Evolutionary conservation across 2,329 filamentous ascomycete species (phyloP).

Genomic region (Cladosporium sp.): DNA sequence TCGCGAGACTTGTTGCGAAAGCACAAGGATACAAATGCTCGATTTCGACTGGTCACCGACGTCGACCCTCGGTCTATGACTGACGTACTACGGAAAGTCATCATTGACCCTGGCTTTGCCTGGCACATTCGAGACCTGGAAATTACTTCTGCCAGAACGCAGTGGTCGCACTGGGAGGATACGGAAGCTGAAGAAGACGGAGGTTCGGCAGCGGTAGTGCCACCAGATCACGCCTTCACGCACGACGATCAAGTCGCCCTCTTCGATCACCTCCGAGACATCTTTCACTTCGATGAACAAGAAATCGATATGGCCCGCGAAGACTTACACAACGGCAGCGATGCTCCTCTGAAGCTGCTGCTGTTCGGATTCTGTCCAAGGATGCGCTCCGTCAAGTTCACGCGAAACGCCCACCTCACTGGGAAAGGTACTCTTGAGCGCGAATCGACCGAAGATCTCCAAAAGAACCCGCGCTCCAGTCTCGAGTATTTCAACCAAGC

Average conservation of each 20-base stretch:
- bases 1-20: background rate
- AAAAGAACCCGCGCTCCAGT: background rate
- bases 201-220: background rate
- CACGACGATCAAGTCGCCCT: background rate
- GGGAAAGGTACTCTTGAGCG: background rate
- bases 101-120: background rate
- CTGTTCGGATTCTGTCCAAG: background rate
- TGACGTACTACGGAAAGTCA: background rate
- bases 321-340: background rate
- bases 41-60: background rate
- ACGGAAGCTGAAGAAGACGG: background rate
- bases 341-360: background rate
- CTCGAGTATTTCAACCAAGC: background rate
- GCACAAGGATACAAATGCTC: background rate
- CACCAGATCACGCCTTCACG: background rate
- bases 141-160: background rate
- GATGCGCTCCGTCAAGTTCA: background rate
- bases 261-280: background rate
- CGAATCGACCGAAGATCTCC: background rate
- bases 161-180: background rate
- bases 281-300: background rate
- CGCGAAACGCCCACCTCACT: background rate
- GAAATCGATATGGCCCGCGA: background rate
- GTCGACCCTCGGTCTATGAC: background rate
- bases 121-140: background rate